Percentiles rank a stretch among this genome's conserved stretches.
Evolutionary conservation across 768 basidiomycete genomes (phyloP).

Genomic region (Lactarius tabidus): DNA sequence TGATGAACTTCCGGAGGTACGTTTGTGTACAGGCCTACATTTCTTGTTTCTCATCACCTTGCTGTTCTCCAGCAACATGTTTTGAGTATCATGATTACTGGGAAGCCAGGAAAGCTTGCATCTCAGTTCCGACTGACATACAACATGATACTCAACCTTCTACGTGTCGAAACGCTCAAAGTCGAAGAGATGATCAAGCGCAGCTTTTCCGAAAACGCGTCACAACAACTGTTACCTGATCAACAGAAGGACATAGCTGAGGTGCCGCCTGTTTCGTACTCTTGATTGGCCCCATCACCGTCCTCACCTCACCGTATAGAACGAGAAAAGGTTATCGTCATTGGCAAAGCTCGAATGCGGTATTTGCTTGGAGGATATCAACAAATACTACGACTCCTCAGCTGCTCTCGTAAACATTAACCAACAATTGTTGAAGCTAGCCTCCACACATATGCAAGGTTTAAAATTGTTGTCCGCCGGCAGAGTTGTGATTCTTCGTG

Average conservation of each 20-base stretch:
- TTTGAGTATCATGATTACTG: conserved; percentile 87
- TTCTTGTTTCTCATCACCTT: background rate
- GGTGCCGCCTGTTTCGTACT: conserved; percentile 41
- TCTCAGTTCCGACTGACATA: conserved; percentile 98
- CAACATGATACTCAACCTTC: conserved; percentile 97
- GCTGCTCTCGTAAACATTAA: conserved; percentile 59
- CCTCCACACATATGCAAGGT: conserved; percentile 56
- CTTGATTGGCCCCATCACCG: background rate
- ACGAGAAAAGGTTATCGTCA: conserved; percentile 60
- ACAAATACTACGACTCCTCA: conserved; percentile 69
- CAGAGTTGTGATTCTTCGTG: conserved; percentile 77
- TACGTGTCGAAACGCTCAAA: conserved; percentile 90
- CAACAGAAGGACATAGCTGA: conserved; percentile 86
- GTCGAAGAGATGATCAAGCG: conserved; percentile 99
- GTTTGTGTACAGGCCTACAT: conserved; percentile 18
- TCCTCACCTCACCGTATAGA: conserved; percentile 41
- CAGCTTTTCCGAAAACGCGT: conserved; percentile 96
- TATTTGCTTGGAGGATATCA: conserved; percentile 68
- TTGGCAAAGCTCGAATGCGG: conserved; percentile 66
- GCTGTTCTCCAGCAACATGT: conserved; percentile 56
- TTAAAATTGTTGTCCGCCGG: conserved; percentile 66
- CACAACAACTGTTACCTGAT: conserved; percentile 87
- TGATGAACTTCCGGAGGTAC: conserved; percentile 83
- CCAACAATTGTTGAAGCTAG: conserved; percentile 56
- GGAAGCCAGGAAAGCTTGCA: conserved; percentile 84